Evolutionary conservation across 1,284 basidiomycete genomes (phyloP), one percentile per base, ranked within the genome.

Genomic region (Rhizoctonia solani): DNA sequence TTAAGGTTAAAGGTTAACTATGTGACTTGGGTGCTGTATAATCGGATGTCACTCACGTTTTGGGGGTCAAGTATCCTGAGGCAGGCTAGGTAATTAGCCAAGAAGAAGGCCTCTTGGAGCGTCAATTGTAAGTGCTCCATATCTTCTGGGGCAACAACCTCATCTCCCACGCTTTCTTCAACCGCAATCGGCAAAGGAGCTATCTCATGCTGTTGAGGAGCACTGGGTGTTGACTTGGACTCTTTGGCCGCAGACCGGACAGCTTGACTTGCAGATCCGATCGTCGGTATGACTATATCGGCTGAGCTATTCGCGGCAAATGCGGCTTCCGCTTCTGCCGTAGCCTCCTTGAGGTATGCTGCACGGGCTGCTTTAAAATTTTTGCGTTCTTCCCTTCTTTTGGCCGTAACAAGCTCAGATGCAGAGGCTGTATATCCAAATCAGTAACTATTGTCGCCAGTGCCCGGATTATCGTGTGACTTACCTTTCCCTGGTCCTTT

Each of bases 111-210:
- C 76, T 99, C 97, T 74, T 88, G 88, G 1, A 94, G 82, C 0
- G 92, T 93, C 11, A 99, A 84, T 74, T 98, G 96, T 42, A 98
- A 84, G 77, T 97, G 92, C 77, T 99, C 96, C 49, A 94, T 78
- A 71, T 95, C 87, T 66, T 87, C 83, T 3, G 87, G 74, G 29
- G 30, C 30, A n/a, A 49, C 52, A 30, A 66, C 46, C 32, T 67
- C 68, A 21, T 67, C 68, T 29, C 58, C 58, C 25, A 58, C 58
- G 41, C 16, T 29, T 29, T 41, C 67, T 42, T 52, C 42, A 2
- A 30, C 1, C 29, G 58, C 32, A 29, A 13, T 11, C 4, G 50
- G 44, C 29, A 44, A 42, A 19, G 34, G 6, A 29, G 34, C 50
- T 34, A 56, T 19, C 11, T 67, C 56, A n/a, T 19, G 13, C 21